Percentiles rank a stretch among this genome's conserved stretches.
Conservation (phyloP, 2,329 filamentous ascomycete genomes). For the Neopestalotiopsis sp. region DNA sequence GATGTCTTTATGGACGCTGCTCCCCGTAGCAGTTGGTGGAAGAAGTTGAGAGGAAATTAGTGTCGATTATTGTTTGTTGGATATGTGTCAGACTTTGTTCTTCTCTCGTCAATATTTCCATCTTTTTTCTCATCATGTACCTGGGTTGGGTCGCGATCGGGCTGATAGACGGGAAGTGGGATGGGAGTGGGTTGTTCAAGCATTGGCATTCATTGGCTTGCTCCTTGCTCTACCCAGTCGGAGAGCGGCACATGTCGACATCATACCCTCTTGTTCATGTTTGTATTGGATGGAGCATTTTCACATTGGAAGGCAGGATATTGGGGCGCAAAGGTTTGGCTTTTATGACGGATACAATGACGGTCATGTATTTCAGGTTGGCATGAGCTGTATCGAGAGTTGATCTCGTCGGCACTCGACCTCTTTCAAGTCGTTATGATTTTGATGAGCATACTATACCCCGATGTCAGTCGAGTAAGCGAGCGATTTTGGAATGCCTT, state of each 20-base stretch:
- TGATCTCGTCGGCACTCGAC: too few species aligned
- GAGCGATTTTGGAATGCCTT: slow-evolving; percentile 1
- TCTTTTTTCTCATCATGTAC: not conserved
- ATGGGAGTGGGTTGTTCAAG: not conserved
- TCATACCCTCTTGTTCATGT: not conserved
- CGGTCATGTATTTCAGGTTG: slow-evolving; percentile 5
- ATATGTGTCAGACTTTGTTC: slow-evolving; percentile 15
- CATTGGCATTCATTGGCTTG: slow-evolving; percentile 7
- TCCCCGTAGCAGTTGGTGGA: slow-evolving; percentile 65
- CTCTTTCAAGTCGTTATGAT: not conserved
- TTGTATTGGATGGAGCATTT: slow-evolving; percentile 15
- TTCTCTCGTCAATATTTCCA: not conserved
- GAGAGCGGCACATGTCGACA: slow-evolving; percentile 3
- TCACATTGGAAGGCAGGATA: not conserved
- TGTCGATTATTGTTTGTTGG: slow-evolving; percentile 15
- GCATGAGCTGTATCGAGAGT: not conserved
- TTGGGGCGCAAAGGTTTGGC: not conserved
- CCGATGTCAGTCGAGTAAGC: slow-evolving; percentile 7
- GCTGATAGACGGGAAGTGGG: slow-evolving; percentile 11
- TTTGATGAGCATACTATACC: slow-evolving; percentile 13
- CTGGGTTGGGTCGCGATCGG: slow-evolving; percentile 14
- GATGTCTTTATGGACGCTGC: slow-evolving; percentile 49
- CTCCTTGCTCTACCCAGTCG: not conserved
- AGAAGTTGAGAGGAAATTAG: slow-evolving; percentile 51
- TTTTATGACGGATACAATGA: not conserved